Percentiles rank a stretch among this genome's conserved stretches.
phyloP scores from a whole-genome alignment of 768 basidiomycete genomes.

The Leccinum boreale region DNA sequence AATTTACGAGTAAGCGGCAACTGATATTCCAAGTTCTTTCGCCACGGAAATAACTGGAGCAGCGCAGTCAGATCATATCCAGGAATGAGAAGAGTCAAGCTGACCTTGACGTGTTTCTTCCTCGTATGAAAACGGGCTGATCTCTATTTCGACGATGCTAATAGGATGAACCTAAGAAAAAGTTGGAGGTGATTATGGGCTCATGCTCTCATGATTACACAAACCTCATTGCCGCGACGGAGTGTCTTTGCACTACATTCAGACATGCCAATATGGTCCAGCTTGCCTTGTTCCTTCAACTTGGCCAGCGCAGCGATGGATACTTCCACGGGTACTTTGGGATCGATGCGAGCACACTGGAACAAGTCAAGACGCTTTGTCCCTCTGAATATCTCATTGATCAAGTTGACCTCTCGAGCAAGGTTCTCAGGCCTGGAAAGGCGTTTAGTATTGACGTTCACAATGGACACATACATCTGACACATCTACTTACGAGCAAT shows the following conservation, averaged over 20 bases:
- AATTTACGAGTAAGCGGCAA: slow-evolving; percentile 59
- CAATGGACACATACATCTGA: neutral
- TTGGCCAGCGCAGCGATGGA: slow-evolving; percentile 39
- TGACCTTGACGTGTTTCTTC: slow-evolving; percentile 45
- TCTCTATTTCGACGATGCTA: slow-evolving; percentile 63
- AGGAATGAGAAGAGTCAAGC: neutral
- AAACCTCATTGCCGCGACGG: slow-evolving; percentile 32
- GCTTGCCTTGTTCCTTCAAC: slow-evolving; percentile 28
- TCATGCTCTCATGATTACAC: neutral
- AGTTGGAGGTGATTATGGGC: neutral
- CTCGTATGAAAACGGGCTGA: slow-evolving; percentile 60
- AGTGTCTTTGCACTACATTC: slow-evolving; percentile 53
- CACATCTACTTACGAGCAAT: slow-evolving; percentile 27
- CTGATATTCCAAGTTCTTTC: slow-evolving; percentile 51
- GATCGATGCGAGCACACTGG: slow-evolving; percentile 50
- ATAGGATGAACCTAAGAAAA: slow-evolving; percentile 47
- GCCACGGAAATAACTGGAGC: slow-evolving; percentile 47
- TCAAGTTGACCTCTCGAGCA: slow-evolving; percentile 41
- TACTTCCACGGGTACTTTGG: slow-evolving; percentile 44
- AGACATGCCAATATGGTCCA: slow-evolving; percentile 58
- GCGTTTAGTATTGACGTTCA: neutral
- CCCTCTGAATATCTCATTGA: slow-evolving; percentile 45
- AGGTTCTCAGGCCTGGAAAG: slow-evolving; percentile 37
- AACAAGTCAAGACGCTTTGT: slow-evolving; percentile 61
- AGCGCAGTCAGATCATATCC: neutral